phyloP scores from a whole-genome alignment of 108 stramenopile genomes.

The Nannochloropsis salina region DNA sequence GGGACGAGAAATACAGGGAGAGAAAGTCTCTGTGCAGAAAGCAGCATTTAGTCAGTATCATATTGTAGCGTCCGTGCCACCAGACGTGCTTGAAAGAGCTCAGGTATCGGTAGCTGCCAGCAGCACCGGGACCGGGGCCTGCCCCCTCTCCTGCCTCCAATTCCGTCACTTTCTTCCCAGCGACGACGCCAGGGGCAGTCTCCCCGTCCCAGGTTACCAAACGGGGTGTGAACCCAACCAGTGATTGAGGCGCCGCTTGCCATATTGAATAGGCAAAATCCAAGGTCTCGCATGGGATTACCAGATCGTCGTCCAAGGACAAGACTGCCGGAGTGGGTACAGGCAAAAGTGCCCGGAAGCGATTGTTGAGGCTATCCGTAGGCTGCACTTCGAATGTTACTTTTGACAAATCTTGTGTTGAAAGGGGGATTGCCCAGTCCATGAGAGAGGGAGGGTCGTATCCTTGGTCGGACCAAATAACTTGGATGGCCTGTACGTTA shows the following conservation, averaged over 20 bases:
- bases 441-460: slow-evolving; percentile 36
- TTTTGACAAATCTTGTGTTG: slow-evolving; percentile 21
- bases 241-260: slow-evolving; percentile 27
- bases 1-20: slow-evolving; percentile 22
- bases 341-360: slow-evolving; percentile 37
- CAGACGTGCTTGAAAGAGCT: slow-evolving; percentile 43
- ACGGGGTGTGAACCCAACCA: slow-evolving; percentile 54
- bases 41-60: slow-evolving; percentile 46
- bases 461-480: slow-evolving; percentile 54
- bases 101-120: slow-evolving; percentile 29
- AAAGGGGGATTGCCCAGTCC: slow-evolving; percentile 20
- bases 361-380: slow-evolving; percentile 49
- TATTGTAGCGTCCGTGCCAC: slow-evolving; percentile 51
- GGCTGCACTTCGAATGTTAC: slow-evolving; percentile 46
- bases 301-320: slow-evolving; percentile 51
- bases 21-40: slow-evolving; percentile 46
- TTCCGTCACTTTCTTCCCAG: neutral
- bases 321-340: slow-evolving; percentile 42
- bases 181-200: neutral
- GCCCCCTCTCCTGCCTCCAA: neutral
- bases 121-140: neutral
- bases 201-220: slow-evolving; percentile 35
- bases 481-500: slow-evolving; percentile 38
- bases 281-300: slow-evolving; percentile 44
- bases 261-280: slow-evolving; percentile 34